phyloP scores from a whole-genome alignment of 192 early-diverging fungal genomes.

The Cladochytrium replicatum region DNA sequence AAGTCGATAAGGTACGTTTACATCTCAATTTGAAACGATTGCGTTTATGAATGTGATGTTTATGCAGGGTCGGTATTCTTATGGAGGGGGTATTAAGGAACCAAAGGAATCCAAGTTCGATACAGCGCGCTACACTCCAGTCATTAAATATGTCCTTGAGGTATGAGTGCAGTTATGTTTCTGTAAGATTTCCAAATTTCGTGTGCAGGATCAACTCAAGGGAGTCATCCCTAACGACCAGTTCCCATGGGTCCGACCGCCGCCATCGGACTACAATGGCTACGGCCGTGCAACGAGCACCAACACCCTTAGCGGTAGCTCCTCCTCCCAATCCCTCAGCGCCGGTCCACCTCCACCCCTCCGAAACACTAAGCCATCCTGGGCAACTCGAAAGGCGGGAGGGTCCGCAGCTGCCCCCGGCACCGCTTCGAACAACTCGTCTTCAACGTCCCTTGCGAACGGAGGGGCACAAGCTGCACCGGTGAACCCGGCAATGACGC shows the following conservation, averaged over 20 bases:
- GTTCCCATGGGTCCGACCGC: constrained; percentile 6
- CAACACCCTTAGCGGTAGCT: constrained; percentile 11
- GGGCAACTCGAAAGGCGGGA: constrained; percentile 29
- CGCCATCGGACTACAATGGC: constrained; percentile 12
- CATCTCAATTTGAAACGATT: constrained; percentile 1
- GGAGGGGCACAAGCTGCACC: constrained; percentile 13
- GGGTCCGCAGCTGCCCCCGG: neutral
- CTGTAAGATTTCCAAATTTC: constrained; percentile 27
- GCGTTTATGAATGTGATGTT: neutral
- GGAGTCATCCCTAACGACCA: constrained; percentile 21
- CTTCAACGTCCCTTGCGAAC: neutral
- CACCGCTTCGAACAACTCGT: neutral
- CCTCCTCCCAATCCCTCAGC: constrained; percentile 11
- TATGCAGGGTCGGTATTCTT: constrained; percentile 24
- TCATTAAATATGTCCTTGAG: constrained; percentile 59
- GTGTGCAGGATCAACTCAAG: constrained; percentile 5
- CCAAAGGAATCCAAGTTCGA: constrained; percentile 54
- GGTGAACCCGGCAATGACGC: neutral
- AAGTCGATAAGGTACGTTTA: constrained; percentile 12
- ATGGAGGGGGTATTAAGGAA: constrained; percentile 35
- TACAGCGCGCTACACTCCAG: constrained; percentile 66
- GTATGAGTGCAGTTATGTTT: too few species aligned
- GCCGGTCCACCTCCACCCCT: constrained; percentile 24
- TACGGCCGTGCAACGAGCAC: constrained; percentile 16
- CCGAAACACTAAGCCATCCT: constrained; percentile 37